Evolutionary conservation across 176 grass and related monocot genomes (phyloP).

Genomic region (Carex littledalei): DNA sequence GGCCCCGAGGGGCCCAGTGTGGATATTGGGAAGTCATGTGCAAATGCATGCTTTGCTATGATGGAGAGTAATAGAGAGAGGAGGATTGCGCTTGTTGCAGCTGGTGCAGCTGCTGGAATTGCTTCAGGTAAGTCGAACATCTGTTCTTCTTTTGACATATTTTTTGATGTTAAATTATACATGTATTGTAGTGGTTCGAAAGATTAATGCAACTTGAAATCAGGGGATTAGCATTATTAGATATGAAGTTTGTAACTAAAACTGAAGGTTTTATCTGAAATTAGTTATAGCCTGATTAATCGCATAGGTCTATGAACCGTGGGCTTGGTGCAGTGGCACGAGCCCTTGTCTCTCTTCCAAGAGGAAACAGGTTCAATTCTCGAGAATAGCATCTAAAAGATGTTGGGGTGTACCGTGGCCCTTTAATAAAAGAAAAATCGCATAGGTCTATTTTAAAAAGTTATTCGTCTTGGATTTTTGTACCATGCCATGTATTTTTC

Average conservation of each 20-base stretch:
- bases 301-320: background rate
- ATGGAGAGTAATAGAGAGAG: conserved; percentile 94
- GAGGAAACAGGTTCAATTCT: no score
- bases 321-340: no score
- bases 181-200: background rate
- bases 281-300: background rate
- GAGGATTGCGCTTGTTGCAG: conserved; percentile 84
- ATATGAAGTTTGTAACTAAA: background rate
- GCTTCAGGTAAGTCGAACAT: conserved; percentile 63
- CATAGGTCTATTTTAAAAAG: background rate
- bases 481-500: background rate
- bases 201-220: background rate
- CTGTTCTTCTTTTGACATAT: background rate
- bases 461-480: background rate
- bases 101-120: conserved; percentile 95
- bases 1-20: conserved; percentile 93
- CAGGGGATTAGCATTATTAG: background rate
- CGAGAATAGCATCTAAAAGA: no score
- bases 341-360: no score
- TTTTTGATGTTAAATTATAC: background rate
- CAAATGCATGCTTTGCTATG: conserved; percentile 91
- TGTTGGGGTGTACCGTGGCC: no score
- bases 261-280: background rate
- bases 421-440: background rate
- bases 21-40: conserved; percentile 95